Evolutionary conservation across 345 rosid species (phyloP), one percentile per base, ranked within the genome.

Genomic region (Angophora floribunda): DNA sequence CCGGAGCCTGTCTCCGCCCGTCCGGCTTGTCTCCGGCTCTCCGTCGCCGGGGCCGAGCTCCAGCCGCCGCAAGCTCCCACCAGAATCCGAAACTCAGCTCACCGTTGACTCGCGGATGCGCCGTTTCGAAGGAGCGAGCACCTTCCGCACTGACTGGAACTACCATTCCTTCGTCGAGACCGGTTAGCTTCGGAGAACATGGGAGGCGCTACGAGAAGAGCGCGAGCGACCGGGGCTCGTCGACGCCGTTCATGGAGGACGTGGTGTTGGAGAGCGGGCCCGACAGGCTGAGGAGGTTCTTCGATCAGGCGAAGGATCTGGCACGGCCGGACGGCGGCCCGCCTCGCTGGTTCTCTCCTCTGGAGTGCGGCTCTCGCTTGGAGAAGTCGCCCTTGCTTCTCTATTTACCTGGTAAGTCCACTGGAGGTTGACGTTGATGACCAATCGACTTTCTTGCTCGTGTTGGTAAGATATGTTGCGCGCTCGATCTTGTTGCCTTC

Each of bases 281-380:
- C 87, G 85, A 91, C 86, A 87, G 65, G 63, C 87, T 94, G 90
- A 86, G 86, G 89, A 93, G 92, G 84, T 96, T 91, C 89, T 92
- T 96, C 22, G 92, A 92, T 89, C 93, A 91, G 85, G 90, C 94
- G 44, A 89, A 86, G 88, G 93, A 92, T 57, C 91, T 94, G 90
- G 89, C 89, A 85, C 86, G 92, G 88, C 90, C 95, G 26, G 93
- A 91, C 85, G 93, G 93, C 4, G 94, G 97, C 57, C 95, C 95
- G 59, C 93, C 95, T 53, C 94, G 97, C 85, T 95, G 98, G 96
- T 94, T 95, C 91, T 92, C 96, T 84, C 98, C 97, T 75, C 70
- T 93, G 86, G 96, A 93, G 85, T 92, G 93, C 91, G 92, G 95
- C 85, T 88, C 93, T 84, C 94, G 55, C 75, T 70, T 86, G 87